Base-by-base conservation (phyloP, 352 stramenopile genomes). In the Phytopythium ostracodes region DNA sequence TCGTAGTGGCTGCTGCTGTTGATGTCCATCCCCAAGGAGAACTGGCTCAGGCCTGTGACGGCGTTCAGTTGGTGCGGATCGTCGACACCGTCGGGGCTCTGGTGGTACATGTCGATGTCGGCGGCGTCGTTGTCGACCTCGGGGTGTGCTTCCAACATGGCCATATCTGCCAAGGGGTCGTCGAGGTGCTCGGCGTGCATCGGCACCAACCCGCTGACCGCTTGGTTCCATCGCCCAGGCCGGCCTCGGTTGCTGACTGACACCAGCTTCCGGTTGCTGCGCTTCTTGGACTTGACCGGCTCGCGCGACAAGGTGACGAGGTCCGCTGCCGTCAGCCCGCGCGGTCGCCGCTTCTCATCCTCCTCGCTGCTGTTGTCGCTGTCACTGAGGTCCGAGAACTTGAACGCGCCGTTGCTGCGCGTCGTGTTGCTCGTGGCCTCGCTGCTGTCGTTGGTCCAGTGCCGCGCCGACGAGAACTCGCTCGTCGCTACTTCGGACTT, bases 1-100 rank as follows among this genome's bases (percentile, higher is more conserved):
- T 77, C 62, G n/a, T 59, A 50, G 12, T 73, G 63, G 2, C 46
- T 55, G 25, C 24, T 18, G n/a, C 15, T 24, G 10, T 36, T 35
- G 55, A 60, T 35, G 38, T 60, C 56, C 1, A 80, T 66, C 14
- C 67, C 69, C 35, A 80, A 64, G 20, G 76, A 70, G 24, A 80
- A 80, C 0, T 69, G 64, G 50, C 72, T 80, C 43, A 80, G 55
- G 51, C 64, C 69, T 27, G 62, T 71, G 20, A 69, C 60, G 18
- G 38, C 52, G 17, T 71, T 25, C 3, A 68, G 49, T 1, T 70
- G 4, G 17, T 55, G 42, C 35, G 51, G 36, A 43, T 67, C 56
- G 35, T 77, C 59, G 14, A 46, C 50, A 11, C 53, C 66, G 22
- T 77, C 68, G 24, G 73, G 66, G 42, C 72, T 77, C 55, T 60